Evolutionary conservation across 2,329 filamentous ascomycete genomes (phyloP).

Genomic region (Claviceps arundinis): DNA sequence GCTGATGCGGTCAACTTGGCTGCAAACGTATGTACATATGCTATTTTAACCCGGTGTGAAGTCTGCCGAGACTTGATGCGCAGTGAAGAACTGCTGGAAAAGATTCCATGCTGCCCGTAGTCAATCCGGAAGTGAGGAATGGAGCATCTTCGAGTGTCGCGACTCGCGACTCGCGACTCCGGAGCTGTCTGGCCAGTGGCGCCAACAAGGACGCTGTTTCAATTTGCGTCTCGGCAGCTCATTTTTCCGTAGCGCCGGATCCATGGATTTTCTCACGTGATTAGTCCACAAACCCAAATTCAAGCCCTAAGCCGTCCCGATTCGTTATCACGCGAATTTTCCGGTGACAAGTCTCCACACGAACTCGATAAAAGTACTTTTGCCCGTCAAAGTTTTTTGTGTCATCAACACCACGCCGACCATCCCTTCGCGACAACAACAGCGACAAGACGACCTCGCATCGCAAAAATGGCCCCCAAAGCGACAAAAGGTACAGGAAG

Average conservation of each 20-base stretch:
- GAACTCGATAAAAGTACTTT: neutral
- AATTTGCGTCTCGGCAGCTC: neutral
- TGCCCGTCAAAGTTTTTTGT: neutral
- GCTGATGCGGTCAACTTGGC: no score
- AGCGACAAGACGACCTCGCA: neutral
- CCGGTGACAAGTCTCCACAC: neutral
- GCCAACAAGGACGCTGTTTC: no score
- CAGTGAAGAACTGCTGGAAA: no score
- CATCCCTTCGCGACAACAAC: neutral
- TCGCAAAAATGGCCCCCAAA: neutral
- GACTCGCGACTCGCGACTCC: no score
- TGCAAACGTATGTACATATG: no score
- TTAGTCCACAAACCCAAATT: neutral
- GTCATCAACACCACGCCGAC: neutral
- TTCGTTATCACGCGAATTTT: neutral
- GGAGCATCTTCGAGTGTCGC: no score
- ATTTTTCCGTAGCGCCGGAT: neutral
- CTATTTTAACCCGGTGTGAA: no score
- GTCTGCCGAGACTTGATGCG: no score
- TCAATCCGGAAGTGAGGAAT: no score
- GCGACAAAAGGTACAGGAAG: conserved; percentile 18
- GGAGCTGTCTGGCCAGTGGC: no score
- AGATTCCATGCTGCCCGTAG: no score
- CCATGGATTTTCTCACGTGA: neutral
- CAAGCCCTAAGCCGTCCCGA: neutral